phyloP scores from a whole-genome alignment of 257 asterid genomes.

The Pogostemon cablin region DNA sequence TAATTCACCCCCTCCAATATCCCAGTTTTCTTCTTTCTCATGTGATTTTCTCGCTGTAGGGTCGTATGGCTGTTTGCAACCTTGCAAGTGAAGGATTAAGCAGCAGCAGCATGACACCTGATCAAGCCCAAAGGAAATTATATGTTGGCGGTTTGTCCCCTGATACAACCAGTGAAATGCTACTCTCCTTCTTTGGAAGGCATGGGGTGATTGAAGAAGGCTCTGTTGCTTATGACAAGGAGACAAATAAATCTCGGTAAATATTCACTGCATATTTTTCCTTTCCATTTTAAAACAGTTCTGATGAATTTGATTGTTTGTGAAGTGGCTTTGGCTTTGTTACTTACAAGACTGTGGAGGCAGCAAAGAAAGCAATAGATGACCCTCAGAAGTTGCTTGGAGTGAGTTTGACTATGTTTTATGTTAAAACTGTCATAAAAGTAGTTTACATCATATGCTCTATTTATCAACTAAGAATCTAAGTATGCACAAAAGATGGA shows the following conservation, averaged over 20 bases:
- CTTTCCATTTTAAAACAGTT: constrained; percentile 11
- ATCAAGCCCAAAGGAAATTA: constrained; percentile 81
- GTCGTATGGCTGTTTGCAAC: constrained; percentile 90
- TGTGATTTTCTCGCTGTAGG: constrained; percentile 45
- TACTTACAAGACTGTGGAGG: constrained; percentile 73
- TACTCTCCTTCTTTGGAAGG: constrained; percentile 61
- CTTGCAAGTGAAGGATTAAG: constrained; percentile 74
- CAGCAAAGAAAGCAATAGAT: constrained; percentile 73
- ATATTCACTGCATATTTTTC: constrained; percentile 12
- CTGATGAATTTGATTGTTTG: constrained; percentile 38
- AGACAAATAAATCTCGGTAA: constrained; percentile 77
- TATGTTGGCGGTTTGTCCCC: constrained; percentile 81
- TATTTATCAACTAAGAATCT: background rate
- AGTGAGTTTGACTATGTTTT: constrained; percentile 45
- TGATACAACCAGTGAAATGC: constrained; percentile 74
- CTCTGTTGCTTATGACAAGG: constrained; percentile 88
- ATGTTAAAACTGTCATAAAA: background rate
- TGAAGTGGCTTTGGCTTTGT: constrained; percentile 88
- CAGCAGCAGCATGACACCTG: constrained; percentile 56
- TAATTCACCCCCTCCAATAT: background rate
- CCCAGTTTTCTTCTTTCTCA: background rate
- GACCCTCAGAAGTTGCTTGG: constrained; percentile 82
- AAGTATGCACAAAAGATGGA: background rate
- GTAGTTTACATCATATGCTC: background rate
- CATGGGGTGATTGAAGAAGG: constrained; percentile 92